Base-by-base conservation (phyloP, 495 filamentous ascomycete genomes). In the Melanomma pulvis-pyrius region DNA sequence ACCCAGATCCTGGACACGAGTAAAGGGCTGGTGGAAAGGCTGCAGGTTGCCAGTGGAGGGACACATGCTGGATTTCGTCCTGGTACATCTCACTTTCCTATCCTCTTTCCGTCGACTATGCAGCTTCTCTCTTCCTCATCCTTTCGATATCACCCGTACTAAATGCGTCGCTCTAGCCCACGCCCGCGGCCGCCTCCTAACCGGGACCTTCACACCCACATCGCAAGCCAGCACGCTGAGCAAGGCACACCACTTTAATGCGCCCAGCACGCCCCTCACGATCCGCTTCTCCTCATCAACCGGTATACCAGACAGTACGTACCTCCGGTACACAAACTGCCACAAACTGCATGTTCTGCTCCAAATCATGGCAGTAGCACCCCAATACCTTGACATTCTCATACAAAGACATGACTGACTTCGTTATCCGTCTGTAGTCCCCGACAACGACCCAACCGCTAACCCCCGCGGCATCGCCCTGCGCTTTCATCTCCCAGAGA, bases 201-300 rank as follows among this genome's bases (percentile, higher is more conserved):
- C 65, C 21, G 84, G 84, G 41, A 79, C 75, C 17, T 86, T 86
- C 74, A 79, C 74, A 0, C 81, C 83, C 9, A 76, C 78, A n/a
- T 21, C 73, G 2, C 62, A 71, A 44, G 82, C 84, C 15, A 41
- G 63, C 7, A 50, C 73, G 28, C 79, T 85, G 39, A 81, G 79
- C 25, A 77, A 57, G 34, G 83, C 83, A 0, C 77, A 73, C 4
- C 83, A 86, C 70, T 82, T 86, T 77, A 79, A 74, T 69, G 55
- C 52, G 34, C 52, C 78, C 0, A 77, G 77, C 21, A 84, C 79
- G 19, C 79, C 81, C 1, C 53, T 85, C 65, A 77, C 78, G 9
- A 74, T 76, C 44, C 82, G 82, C 65, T 84, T 85, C 74, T 84
- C 81, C 32, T 78, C 73, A 71, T 81, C 77, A n/a, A 82, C 81